Conservation (phyloP, 495 filamentous ascomycete genomes). For the Hypomontagnella submonticulosa region DNA sequence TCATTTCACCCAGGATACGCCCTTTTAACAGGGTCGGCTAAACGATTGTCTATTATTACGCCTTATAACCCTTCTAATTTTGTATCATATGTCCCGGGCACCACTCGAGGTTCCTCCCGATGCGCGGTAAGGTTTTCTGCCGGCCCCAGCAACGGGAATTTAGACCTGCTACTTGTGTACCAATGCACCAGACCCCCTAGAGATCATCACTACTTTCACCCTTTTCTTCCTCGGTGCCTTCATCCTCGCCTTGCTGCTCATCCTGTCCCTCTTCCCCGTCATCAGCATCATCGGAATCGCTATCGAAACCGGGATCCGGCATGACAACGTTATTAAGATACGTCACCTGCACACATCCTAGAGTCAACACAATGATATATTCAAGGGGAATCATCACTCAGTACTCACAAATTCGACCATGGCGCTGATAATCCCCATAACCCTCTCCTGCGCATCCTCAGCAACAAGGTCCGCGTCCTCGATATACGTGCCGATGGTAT, state of each 20-base stretch:
- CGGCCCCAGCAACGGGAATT: too few relatives aligned
- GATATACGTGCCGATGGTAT: constrained; percentile 73
- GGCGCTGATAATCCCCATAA: constrained; percentile 64
- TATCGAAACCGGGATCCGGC: constrained; percentile 65
- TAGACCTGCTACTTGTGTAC: too few relatives aligned
- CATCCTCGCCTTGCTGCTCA: neutral
- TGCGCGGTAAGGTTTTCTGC: too few relatives aligned
- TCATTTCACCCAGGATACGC: too few relatives aligned
- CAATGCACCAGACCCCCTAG: too few relatives aligned
- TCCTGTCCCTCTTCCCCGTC: constrained; percentile 17
- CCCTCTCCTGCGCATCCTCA: constrained; percentile 62
- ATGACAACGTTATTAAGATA: constrained; percentile 72
- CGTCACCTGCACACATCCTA: constrained; percentile 58
- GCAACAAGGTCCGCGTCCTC: constrained; percentile 65
- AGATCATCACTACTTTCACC: neutral
- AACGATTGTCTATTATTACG: too few relatives aligned
- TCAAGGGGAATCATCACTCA: neutral
- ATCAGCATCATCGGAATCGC: constrained; percentile 47
- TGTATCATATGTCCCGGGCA: too few relatives aligned
- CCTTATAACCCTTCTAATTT: too few relatives aligned
- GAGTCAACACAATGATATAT: constrained; percentile 29
- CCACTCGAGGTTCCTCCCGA: too few relatives aligned
- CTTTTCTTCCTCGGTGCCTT: neutral
- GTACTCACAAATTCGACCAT: constrained; percentile 73
- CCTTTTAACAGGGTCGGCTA: too few relatives aligned